Conservation (phyloP, 306 rosid species). For the Vachellia pachyceras region DNA sequence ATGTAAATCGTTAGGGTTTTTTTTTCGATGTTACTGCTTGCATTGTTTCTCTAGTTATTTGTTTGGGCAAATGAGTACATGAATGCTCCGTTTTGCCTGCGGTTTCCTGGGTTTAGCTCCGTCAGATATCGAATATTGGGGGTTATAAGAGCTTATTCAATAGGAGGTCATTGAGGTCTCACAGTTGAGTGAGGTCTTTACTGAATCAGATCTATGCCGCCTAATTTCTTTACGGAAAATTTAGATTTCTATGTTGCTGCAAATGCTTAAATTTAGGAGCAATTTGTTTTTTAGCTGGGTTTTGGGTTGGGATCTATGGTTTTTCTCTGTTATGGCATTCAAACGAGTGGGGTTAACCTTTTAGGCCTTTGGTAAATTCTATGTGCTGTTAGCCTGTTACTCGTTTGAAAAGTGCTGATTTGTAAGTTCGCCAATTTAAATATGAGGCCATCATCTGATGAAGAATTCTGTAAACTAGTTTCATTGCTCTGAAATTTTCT, state of each 20-base stretch:
- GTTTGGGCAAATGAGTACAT: constrained; percentile 41
- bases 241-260: constrained; percentile 49
- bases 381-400: constrained; percentile 31
- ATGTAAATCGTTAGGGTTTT: constrained; percentile 41
- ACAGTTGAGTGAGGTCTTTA: constrained; percentile 47
- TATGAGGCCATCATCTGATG: constrained; percentile 27
- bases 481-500: not conserved
- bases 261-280: constrained; percentile 35
- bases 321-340: constrained; percentile 41
- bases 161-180: constrained; percentile 45
- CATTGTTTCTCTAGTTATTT: constrained; percentile 24
- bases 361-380: constrained; percentile 38
- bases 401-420: constrained; percentile 41
- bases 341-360: constrained; percentile 50
- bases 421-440: constrained; percentile 28
- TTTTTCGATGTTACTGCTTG: constrained; percentile 41
- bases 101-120: constrained; percentile 44
- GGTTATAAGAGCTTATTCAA: constrained; percentile 38
- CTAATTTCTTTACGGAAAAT: constrained; percentile 45
- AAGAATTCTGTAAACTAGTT: constrained; percentile 25
- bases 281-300: constrained; percentile 35
- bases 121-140: constrained; percentile 57
- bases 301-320: constrained; percentile 64
- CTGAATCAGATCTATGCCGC: constrained; percentile 74
- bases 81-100: constrained; percentile 11